These are phyloP conservation scores for Tylopilus rubrobrunneus DNA, from an alignment of 768 basidiomycete genomes.

Conservation along the genomic window DNA sequence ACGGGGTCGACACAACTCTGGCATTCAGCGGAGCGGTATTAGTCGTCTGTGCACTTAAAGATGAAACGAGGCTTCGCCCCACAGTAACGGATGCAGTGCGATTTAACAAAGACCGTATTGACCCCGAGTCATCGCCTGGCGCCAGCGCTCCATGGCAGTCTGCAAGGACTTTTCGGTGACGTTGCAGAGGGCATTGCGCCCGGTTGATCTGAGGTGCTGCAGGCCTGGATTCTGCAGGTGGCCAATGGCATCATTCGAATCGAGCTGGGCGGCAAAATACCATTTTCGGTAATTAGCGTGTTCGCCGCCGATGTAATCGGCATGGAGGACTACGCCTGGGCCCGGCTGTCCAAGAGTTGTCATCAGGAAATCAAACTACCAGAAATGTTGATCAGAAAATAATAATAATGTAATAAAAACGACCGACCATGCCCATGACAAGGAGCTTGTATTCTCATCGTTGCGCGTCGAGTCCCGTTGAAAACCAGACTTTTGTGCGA, in stretches of 20 bases:
- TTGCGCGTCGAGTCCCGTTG: slow-evolving; percentile 94
- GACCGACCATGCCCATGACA: slow-evolving; percentile 54
- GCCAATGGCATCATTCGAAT: slow-evolving; percentile 96
- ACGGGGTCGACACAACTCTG: slow-evolving; percentile 90
- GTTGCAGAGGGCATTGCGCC: slow-evolving; percentile 53
- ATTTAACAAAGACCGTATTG: too few species aligned
- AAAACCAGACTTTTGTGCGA: slow-evolving; percentile 98
- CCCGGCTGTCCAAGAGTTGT: slow-evolving; percentile 91
- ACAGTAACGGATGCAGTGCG: slow-evolving; percentile 80
- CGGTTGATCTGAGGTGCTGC: slow-evolving; percentile 65
- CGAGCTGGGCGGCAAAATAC: slow-evolving; percentile 99
- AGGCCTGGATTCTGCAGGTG: slow-evolving; percentile 89
- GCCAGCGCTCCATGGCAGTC: slow-evolving; percentile 88
- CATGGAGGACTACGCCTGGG: slow-evolving; percentile 91
- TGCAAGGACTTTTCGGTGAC: slow-evolving; percentile 63
- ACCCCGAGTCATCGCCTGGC: slow-evolving; percentile 76
- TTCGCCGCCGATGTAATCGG: slow-evolving; percentile 98
- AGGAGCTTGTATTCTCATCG: too few species aligned
- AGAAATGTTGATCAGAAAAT: neutral
- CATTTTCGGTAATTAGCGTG: slow-evolving; percentile 99
- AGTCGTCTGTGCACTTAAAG: slow-evolving; percentile 99
- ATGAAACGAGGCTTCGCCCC: slow-evolving; percentile 99
- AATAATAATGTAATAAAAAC: slow-evolving; percentile 12
- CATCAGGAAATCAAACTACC: slow-evolving; percentile 95
- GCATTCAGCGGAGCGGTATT: slow-evolving; percentile 98